phyloP scores from a whole-genome alignment of 148 eudicot genomes.

The Hydrangea macrophylla region DNA sequence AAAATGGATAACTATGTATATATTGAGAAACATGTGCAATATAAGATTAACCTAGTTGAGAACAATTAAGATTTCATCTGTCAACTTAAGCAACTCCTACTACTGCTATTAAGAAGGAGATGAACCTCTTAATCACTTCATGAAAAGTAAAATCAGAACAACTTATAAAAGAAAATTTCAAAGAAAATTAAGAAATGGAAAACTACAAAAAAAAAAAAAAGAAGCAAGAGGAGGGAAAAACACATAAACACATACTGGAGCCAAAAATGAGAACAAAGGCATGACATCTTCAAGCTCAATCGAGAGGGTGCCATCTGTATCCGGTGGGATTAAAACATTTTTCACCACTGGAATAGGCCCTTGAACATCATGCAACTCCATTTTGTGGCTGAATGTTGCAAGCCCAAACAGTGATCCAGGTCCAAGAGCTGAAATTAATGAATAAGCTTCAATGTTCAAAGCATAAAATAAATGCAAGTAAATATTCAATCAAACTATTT shows the following conservation, averaged over 20 bases:
- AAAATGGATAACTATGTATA: not conserved
- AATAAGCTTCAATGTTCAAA: not conserved
- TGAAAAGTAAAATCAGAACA: conserved; percentile 9
- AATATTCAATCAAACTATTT: not conserved
- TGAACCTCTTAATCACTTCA: conserved; percentile 6
- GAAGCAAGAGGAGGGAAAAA: not conserved
- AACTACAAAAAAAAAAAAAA: conserved; percentile 2
- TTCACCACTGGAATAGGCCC: conserved; percentile 94
- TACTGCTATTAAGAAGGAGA: not conserved
- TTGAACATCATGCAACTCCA: conserved; percentile 95
- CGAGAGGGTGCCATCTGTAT: conserved; percentile 55
- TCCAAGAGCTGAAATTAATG: conserved; percentile 57
- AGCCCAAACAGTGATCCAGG: conserved; percentile 96
- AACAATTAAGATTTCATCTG: no score
- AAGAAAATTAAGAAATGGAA: not conserved
- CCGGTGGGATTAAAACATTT: conserved; percentile 72
- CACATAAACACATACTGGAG: conserved; percentile 65
- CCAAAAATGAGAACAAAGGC: conserved; percentile 89
- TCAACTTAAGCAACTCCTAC: no score
- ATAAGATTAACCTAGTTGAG: no score
- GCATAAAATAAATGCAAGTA: not conserved
- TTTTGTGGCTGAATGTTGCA: conserved; percentile 86
- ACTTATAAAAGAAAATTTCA: not conserved
- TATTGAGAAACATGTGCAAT: no score
- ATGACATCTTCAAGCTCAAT: conserved; percentile 91